Base-by-base conservation (phyloP, 106 monocot species). In the Acanthochlamys bracteata region DNA sequence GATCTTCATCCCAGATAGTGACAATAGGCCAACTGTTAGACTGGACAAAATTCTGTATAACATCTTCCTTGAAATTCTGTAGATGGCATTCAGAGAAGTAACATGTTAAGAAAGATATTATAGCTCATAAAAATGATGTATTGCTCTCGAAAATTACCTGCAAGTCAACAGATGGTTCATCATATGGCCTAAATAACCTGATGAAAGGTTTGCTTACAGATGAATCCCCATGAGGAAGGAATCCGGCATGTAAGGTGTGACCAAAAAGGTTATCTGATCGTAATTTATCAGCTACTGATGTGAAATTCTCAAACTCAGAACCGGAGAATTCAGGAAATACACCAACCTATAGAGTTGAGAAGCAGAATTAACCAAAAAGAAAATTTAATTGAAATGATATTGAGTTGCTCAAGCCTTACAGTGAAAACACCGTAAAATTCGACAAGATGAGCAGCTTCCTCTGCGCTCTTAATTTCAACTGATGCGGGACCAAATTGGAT, bases 121-220 rank as follows among this genome's bases (percentile, higher is more conserved):
- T 10, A 47, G 14, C 0, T 54, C 4, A 10, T 19, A 7, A 54
- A 54, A 6, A 21, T 19, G 7, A 7, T 7, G 22, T 10, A 54
- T 19, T 19, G 0, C 22, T 7, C 53, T 41, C 43, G 13, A 43
- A 13, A 43, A 13, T 7, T 43, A 43, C 43, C 43, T 80, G 4
- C 14, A 22, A 61, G 56, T 89, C 85, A 65, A 79, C 73, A 66
- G 63, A 67, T 19, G 74, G 79, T 59, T 84, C 82, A 71, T 89
- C 82, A 59, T 81, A 89, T 51, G 89, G 84, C 63, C 84, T 84
- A 52, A 89, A 76, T 46, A 84, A 57, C 52, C 89, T 78, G 59
- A 88, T 70, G 14, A 73, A 10, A 9, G 88, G 88, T 0, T 7
- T 14, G 4, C 47, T 70, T 19, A 81, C 72, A 24, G 65, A 60